Evolutionary conservation across 805 yeast species (phyloP).

Genomic region (Candida argentea): DNA sequence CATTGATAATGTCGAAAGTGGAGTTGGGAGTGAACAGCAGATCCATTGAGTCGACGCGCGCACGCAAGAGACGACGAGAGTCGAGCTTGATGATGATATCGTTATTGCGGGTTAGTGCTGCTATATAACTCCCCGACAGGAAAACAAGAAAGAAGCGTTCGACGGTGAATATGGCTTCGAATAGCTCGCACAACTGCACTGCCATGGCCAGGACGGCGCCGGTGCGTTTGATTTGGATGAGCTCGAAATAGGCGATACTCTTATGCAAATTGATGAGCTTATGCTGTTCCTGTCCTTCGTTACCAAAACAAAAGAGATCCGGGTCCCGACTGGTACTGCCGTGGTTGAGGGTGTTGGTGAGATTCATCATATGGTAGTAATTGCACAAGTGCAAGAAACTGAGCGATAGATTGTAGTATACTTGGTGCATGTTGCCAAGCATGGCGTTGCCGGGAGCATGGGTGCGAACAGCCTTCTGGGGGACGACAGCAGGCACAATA

Average conservation of each 20-base stretch:
- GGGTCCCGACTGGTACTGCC: slow-evolving; percentile 7
- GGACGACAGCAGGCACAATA: slow-evolving; percentile 10
- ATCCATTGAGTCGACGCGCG: slow-evolving; percentile 3
- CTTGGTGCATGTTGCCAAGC: slow-evolving; percentile 14
- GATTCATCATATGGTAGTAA: slow-evolving; percentile 20
- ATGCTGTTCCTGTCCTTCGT: slow-evolving; percentile 20
- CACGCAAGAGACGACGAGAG: slow-evolving; percentile 3
- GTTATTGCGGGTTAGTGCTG: slow-evolving; percentile 7
- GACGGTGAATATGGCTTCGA: slow-evolving; percentile 17
- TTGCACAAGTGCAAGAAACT: slow-evolving; percentile 18
- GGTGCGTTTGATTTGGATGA: slow-evolving; percentile 14
- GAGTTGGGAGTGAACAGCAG: slow-evolving; percentile 6
- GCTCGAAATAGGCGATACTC: slow-evolving; percentile 21
- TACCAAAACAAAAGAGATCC: too few relatives aligned
- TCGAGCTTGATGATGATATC: slow-evolving; percentile 6
- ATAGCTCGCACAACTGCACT: slow-evolving; percentile 20
- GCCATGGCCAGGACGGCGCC: slow-evolving; percentile 10
- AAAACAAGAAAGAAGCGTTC: slow-evolving; percentile 15
- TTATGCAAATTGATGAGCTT: slow-evolving; percentile 18
- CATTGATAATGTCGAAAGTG: slow-evolving; percentile 4
- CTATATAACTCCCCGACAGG: slow-evolving; percentile 9
- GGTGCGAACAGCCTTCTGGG: slow-evolving; percentile 5
- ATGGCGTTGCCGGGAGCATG: slow-evolving; percentile 5
- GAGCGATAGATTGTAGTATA: slow-evolving; percentile 21
- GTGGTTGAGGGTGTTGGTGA: slow-evolving; percentile 14